Percentiles rank a stretch among this genome's conserved stretches.
phyloP scores from a whole-genome alignment of 2,329 filamentous ascomycete genomes.

The Dothistroma pini region DNA sequence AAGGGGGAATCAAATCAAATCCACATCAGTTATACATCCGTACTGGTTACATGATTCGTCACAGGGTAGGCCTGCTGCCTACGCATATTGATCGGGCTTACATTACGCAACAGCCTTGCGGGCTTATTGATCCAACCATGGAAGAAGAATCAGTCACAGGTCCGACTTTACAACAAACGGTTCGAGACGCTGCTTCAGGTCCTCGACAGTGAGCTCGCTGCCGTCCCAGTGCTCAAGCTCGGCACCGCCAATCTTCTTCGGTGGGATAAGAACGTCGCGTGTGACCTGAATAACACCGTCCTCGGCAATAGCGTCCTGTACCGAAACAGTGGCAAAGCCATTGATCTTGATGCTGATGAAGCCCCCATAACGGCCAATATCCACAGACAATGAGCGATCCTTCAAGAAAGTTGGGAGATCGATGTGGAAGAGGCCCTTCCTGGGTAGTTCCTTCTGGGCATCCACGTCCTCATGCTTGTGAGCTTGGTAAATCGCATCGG shows the following conservation, averaged over 20 bases:
- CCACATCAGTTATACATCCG: too few species aligned
- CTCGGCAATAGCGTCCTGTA: slow-evolving; percentile 67
- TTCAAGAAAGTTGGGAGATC: slow-evolving; percentile 71
- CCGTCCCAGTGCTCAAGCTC: slow-evolving; percentile 41
- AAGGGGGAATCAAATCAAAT: too few species aligned
- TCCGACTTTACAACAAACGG: slow-evolving; percentile 41
- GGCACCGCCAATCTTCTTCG: slow-evolving; percentile 50
- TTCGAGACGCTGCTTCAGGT: slow-evolving; percentile 55
- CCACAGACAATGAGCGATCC: slow-evolving; percentile 64
- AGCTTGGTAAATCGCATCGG: slow-evolving; percentile 69
- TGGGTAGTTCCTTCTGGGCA: slow-evolving; percentile 29
- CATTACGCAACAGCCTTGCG: too few species aligned
- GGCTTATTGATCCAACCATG: neutral
- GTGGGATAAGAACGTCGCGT: slow-evolving; percentile 69
- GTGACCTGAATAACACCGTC: slow-evolving; percentile 84
- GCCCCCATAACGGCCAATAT: slow-evolving; percentile 65
- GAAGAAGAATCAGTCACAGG: slow-evolving; percentile 21
- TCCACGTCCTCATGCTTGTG: slow-evolving; percentile 19
- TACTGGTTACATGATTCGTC: too few species aligned
- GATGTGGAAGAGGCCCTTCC: slow-evolving; percentile 56
- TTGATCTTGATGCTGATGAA: slow-evolving; percentile 73
- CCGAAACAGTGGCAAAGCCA: slow-evolving; percentile 61
- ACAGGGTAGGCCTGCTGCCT: too few species aligned
- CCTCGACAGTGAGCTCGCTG: slow-evolving; percentile 57
- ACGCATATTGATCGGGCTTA: too few species aligned